Evolutionary conservation across 768 basidiomycete genomes (phyloP), one percentile per base, ranked within the genome.

Genomic region (Lactarius sanguifluus): DNA sequence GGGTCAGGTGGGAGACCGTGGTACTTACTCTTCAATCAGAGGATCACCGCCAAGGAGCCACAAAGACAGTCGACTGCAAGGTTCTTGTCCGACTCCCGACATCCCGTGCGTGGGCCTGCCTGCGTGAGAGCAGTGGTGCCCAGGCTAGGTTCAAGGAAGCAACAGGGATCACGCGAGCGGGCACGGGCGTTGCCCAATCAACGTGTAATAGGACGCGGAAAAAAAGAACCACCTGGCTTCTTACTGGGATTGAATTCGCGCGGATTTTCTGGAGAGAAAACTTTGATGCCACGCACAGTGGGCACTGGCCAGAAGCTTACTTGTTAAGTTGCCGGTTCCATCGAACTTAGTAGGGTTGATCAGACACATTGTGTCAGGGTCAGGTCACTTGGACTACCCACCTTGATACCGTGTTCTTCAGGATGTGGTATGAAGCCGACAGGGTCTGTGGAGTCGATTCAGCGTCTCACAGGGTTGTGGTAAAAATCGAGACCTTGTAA

Each of bases 141-240:
- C 56, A 15, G 13, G 50, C 45, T 55, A 13, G 52, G 62, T 32
- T 23, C 58, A 54, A 23, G n/a, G 10, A 20, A 45, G 41, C 20
- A 64, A 56, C 38, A 47, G 54, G 66, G 58, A 57, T 63, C 66
- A 67, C 66, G 59, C 62, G 62, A 67, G 47, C 23, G 25, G 41
- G 47, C 23, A 52, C 20, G 47, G 38, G 61, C 61, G 18, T 25
- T 67, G 7, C 10, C 50, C 61, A 43, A 63, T 59, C 57, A 57
- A 61, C 55, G 56, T 34, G 34, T n/a, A 25, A 23, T 45, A 57
- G 57, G 40, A 40, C 1, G 52, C 40, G n/a, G 34, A 34, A 52
- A 32, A 61, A 60, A 36, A 34, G 60, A 57, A 62, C 38, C 45
- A 54, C 57, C 40, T 57, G 50, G 40, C 56, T 50, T 61, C 64